These are phyloP conservation scores for Solanum gandarillasii DNA, from an alignment of 257 asterid genomes.

Conservation along the genomic window DNA sequence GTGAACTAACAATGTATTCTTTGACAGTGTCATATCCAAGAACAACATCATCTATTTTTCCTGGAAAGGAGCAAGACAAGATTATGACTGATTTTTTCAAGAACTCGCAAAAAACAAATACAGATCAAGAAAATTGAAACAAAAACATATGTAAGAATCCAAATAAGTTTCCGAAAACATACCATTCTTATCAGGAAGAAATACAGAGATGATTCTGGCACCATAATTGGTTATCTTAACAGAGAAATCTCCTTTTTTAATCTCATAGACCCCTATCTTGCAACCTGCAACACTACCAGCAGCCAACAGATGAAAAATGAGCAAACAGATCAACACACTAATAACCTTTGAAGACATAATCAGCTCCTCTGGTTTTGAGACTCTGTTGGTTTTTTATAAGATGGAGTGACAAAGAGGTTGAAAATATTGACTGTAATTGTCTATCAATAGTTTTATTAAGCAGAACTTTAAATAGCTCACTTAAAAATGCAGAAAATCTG, in stretches of 20 bases:
- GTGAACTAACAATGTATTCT: constrained; percentile 5
- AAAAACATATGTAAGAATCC: background rate
- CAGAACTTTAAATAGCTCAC: too few species aligned
- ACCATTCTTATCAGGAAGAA: constrained; percentile 10
- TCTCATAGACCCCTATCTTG: background rate
- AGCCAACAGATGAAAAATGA: background rate
- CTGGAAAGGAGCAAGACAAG: background rate
- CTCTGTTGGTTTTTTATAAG: background rate
- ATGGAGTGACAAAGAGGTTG: background rate
- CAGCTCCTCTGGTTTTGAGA: background rate
- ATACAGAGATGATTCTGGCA: constrained; percentile 5
- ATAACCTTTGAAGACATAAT: background rate
- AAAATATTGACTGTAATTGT: background rate
- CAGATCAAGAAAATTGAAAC: background rate
- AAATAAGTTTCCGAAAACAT: background rate
- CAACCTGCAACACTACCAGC: background rate
- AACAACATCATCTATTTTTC: constrained; percentile 1
- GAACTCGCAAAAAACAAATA: background rate
- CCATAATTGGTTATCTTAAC: constrained; percentile 4
- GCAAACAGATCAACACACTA: background rate
- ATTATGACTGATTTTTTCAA: background rate
- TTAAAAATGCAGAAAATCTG: background rate
- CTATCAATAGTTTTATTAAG: background rate
- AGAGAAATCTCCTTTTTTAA: background rate
- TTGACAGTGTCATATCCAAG: constrained; percentile 5